Base-by-base conservation (phyloP, 225 moss, liverwort and hornwort species). In the Anthoceros angustus region DNA sequence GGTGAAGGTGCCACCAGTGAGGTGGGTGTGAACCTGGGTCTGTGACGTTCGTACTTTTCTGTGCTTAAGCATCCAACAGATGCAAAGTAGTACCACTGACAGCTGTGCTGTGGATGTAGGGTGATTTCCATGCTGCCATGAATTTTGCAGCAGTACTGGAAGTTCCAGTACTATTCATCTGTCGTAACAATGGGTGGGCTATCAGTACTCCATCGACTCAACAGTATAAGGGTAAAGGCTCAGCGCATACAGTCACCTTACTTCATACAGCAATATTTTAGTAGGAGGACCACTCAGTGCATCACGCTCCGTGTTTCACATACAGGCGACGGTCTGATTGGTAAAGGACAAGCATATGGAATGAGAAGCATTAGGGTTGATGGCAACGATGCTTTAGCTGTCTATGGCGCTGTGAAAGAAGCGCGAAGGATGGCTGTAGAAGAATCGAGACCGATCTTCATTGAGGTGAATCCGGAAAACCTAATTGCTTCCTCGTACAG, bases 151-250 rank as follows among this genome's bases (percentile, higher is more conserved):
- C 92, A 66, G 85, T 84, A 40, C 73, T 98, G 39, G 92, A 84
- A 73, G 85, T 78, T 5, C 98, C 98, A 2, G 77, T 80, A 62
- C 64, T 98, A 2, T 98, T 98, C 65, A 87, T 92, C 42, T 98
- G 98, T 73, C 86, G 98, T 41, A 98, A 98, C 64, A 98, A 98
- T 66, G 98, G 98, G 64, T 98, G 87, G 78, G 92, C 98, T 9
- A 98, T 98, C 74, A 98, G 98, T 74, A 98, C 98, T 72, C 88
- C 89, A 64, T 74, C 79, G 10, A 80, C 70, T 62, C 87, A 98
- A 73, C 98, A 98, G 70, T 98, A 88, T 61, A 85, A 80, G 78
- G 88, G 95, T 95, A 74, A 73, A 80, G 5, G 6, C 25, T n/a
- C 16, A 32, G 41, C 5, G 5, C 5, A 64, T 39, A 60, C 16